Evolutionary conservation across 441 rosid genomes (phyloP).

Genomic region (Theobroma grandiflorum): DNA sequence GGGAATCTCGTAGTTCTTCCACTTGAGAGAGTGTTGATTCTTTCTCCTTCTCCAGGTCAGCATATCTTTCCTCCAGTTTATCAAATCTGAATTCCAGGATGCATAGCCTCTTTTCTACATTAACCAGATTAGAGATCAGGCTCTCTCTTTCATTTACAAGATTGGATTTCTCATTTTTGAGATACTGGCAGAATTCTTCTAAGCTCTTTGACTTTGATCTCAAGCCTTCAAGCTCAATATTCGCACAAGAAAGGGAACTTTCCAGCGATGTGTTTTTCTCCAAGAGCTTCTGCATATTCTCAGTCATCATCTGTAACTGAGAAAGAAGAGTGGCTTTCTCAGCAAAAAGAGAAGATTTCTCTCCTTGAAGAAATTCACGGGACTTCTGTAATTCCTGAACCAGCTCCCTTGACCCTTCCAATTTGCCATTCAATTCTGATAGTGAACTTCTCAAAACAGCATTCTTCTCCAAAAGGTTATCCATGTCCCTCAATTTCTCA

Average conservation of each 20-base stretch:
- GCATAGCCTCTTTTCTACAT: slow-evolving; percentile 64
- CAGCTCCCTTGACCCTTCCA: slow-evolving; percentile 58
- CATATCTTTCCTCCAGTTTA: slow-evolving; percentile 57
- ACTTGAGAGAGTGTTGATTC: slow-evolving; percentile 55
- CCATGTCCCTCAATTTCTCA: slow-evolving; percentile 56
- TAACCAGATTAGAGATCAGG: slow-evolving; percentile 54
- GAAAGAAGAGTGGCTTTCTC: slow-evolving; percentile 75
- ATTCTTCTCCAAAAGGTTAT: slow-evolving; percentile 59
- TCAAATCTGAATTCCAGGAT: slow-evolving; percentile 70
- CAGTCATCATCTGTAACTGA: slow-evolving; percentile 82
- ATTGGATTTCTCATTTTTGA: slow-evolving; percentile 62
- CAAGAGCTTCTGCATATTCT: slow-evolving; percentile 69
- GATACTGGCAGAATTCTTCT: slow-evolving; percentile 67
- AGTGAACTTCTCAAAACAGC: slow-evolving; percentile 54
- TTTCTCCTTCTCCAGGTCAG: slow-evolving; percentile 57
- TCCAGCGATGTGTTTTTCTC: slow-evolving; percentile 64
- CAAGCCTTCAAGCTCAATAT: slow-evolving; percentile 68
- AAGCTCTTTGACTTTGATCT: slow-evolving; percentile 66
- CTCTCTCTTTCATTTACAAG: slow-evolving; percentile 58
- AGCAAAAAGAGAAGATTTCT: slow-evolving; percentile 52
- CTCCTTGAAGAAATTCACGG: slow-evolving; percentile 66
- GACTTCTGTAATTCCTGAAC: slow-evolving; percentile 60
- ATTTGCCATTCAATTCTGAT: slow-evolving; percentile 56
- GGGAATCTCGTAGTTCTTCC: slow-evolving; percentile 64
- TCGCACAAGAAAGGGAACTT: slow-evolving; percentile 60